phyloP scores from a whole-genome alignment of 1,284 basidiomycete genomes.

The Leccinum subrobustum region DNA sequence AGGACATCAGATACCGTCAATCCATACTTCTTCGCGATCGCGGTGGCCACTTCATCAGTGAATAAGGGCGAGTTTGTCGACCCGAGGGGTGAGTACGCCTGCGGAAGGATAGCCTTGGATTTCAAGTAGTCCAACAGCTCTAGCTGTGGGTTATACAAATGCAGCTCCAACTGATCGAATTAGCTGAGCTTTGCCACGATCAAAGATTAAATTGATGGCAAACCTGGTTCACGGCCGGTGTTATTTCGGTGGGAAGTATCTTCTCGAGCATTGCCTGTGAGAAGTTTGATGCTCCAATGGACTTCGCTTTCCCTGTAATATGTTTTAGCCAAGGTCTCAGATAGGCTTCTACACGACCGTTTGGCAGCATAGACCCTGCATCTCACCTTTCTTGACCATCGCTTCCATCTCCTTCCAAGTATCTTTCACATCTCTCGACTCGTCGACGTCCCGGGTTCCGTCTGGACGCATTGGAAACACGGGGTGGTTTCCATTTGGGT shows the following conservation, averaged over 20 bases:
- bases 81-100: slow-evolving; percentile 86
- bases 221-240: slow-evolving; percentile 67
- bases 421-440: slow-evolving; percentile 62
- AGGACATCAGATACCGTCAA: slow-evolving; percentile 62
- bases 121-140: slow-evolving; percentile 67
- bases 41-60: slow-evolving; percentile 61
- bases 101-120: slow-evolving; percentile 66
- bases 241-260: slow-evolving; percentile 53
- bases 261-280: slow-evolving; percentile 62
- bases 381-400: slow-evolving; percentile 57
- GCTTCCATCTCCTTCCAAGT: slow-evolving; percentile 87
- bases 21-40: slow-evolving; percentile 62
- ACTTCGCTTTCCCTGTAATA: slow-evolving; percentile 63
- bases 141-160: slow-evolving; percentile 77
- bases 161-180: slow-evolving; percentile 60
- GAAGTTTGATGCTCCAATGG: slow-evolving; percentile 78
- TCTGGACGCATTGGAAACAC: slow-evolving; percentile 66
- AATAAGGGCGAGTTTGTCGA: slow-evolving; percentile 72
- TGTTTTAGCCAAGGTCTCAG: slow-evolving; percentile 3
- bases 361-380: not conserved
- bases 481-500: slow-evolving; percentile 72
- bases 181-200: slow-evolving; percentile 10
- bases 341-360: not conserved
- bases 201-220: slow-evolving; percentile 8
- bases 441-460: slow-evolving; percentile 67